Conservation (phyloP, 78 protist genomes). For the Dictyostelium brefeldianum region DNA sequence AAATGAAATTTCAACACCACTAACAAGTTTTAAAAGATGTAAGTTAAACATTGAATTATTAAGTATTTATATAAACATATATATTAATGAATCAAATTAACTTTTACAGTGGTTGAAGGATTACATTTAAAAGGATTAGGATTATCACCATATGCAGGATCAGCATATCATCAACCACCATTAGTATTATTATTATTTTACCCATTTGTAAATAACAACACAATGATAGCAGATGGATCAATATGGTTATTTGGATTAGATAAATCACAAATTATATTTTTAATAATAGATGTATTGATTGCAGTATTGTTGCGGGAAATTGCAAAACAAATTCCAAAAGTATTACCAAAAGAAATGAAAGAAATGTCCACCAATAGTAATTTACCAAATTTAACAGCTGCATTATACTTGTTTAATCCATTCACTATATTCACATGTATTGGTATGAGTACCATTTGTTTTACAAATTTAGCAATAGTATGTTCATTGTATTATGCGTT, state of each 20-base stretch:
- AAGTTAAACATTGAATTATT: neutral
- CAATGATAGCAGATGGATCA: neutral
- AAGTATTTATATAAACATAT: neutral
- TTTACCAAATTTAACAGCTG: slow-evolving; percentile 65
- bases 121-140: slow-evolving; percentile 53
- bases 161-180: slow-evolving; percentile 83
- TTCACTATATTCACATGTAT: slow-evolving; percentile 77
- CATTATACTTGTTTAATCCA: slow-evolving; percentile 79
- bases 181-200: slow-evolving; percentile 43
- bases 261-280: slow-evolving; percentile 35
- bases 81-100: too few relatives aligned
- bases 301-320: slow-evolving; percentile 26
- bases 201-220: slow-evolving; percentile 27
- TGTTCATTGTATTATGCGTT: slow-evolving; percentile 34
- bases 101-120: slow-evolving; percentile 68
- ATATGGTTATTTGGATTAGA: neutral
- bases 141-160: slow-evolving; percentile 76
- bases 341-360: slow-evolving; percentile 63
- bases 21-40: slow-evolving; percentile 80
- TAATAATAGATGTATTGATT: slow-evolving; percentile 16
- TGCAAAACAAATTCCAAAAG: slow-evolving; percentile 13
- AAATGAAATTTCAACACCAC: slow-evolving; percentile 76
- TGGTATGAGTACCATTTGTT: slow-evolving; percentile 76
- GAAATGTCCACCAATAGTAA: neutral
- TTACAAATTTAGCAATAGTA: slow-evolving; percentile 64